Evolutionary conservation across 2,329 filamentous ascomycete species (phyloP), one percentile per base, ranked within the genome.

Genomic region (Botryotinia narcissicola): DNA sequence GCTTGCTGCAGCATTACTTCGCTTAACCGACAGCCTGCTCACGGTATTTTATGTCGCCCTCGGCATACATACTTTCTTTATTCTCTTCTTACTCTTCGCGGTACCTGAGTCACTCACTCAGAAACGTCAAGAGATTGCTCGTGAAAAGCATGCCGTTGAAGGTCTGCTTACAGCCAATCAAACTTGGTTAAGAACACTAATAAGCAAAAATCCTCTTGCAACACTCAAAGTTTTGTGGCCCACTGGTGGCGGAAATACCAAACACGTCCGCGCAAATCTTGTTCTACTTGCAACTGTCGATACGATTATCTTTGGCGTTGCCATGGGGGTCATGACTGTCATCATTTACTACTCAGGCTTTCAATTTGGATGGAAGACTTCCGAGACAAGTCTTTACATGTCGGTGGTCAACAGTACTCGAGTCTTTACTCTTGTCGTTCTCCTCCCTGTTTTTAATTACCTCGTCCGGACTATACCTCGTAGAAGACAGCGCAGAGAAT

Each of bases 41-140:
- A 88, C 90, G n/a, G 88, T 97, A 64, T 98, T 99, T 81, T 97
- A 97, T 81, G 85, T 94, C 57, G 90, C 92, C 0, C 82, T 97
- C 20, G 89, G 83, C 4, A 92, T 92, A 74, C 93, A 98, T 80
- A 71, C 87, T 2, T 83, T 90, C 74, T 97, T 97, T 83, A 89
- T 97, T 69, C 48, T 92, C 1, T 92, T 92, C 79, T 84, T 97
- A 42, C 81, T 87, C 8, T 85, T 96, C 63, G 78, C 93, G 44
- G 87, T 97, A 2, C 96, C 96, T 0, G 96, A 99, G 80, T 98
- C 95, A 0, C 83, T 98, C 0, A 93, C 92, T 12, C 88, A 89
- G 80, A 88, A 89, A 73, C 90, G 92, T 8, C 94, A 95, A 81
- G 80, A 87, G 42, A 82, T 86, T 5, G 94, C 94, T 0, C 88